Base-by-base conservation (phyloP, 2,329 filamentous ascomycete genomes). In the Claviceps pusilla region DNA sequence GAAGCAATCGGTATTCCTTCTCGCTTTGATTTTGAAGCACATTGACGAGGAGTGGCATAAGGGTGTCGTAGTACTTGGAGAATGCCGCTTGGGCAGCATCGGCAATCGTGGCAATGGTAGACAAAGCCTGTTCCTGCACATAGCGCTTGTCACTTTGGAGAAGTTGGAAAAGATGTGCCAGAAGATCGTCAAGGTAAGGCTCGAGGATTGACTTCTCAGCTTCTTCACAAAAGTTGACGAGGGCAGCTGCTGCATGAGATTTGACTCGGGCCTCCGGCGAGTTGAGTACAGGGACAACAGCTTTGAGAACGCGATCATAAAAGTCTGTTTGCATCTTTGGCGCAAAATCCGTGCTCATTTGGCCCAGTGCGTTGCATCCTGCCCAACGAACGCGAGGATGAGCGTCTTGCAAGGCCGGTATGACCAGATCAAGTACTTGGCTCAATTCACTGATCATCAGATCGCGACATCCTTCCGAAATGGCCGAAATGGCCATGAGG, bases 321-420 rank as follows among this genome's bases (percentile, higher is more conserved):
- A 95, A 95, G 63, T 95, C 93, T 61, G 88, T 86, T 70, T 98
- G 93, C 91, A 98, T 97, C 11, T 87, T 94, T 12, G 90, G 90
- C 12, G 94, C 91, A 68, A 98, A 98, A 66, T 98, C 93, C 37
- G 93, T 98, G 73, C 91, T 97, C 93, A 98, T 98, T 70, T 98
- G 93, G 33, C 93, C 93, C n/a, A 98, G 79, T 46, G 93, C 93
- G 66, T 98, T 97, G 75, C 93, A 98, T 39, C 90, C 93, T 52
- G 93, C 93, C 84, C 94, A 98, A 63, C 91, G 85, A 54, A 98
- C 93, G 65, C 93, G 87, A 45, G 93, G 87, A 66, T 98, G 93
- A 43, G 86, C 79, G 65, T 98, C 91, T 62, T 85, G 83, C 41
- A 98, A 77, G 41, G 91, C 87, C 16, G 93, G 93, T 51, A 96